A percentile compares a stretch with the other conserved stretches of the same genome.
These are phyloP conservation scores for Borovskyia barvae DNA, from an alignment of 208 protist species.

Conservation along the genomic window DNA sequence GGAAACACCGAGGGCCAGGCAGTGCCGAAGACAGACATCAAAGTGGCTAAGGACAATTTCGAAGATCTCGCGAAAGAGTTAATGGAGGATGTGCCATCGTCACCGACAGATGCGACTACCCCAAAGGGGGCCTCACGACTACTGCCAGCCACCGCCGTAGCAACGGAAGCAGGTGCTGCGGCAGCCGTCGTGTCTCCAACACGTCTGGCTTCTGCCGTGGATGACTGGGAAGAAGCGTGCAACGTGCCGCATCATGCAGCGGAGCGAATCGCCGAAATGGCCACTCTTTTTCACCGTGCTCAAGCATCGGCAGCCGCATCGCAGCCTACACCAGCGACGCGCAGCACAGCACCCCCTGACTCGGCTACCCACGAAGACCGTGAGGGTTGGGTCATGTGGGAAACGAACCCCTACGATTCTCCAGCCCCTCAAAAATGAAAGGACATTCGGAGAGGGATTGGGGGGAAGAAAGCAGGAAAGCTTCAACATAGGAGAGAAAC, in stretches of 20 bases:
- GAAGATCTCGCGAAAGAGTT: conserved; percentile 19
- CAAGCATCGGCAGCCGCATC: background rate
- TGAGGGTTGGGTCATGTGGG: conserved; percentile 10
- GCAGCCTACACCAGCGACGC: too few species aligned
- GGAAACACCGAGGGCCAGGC: too few species aligned
- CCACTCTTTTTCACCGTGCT: background rate
- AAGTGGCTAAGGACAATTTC: background rate
- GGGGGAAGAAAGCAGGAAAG: too few species aligned
- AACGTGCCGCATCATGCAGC: conserved; percentile 5
- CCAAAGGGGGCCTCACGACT: too few species aligned
- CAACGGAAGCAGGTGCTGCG: background rate
- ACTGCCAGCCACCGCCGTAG: too few species aligned
- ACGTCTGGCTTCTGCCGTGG: background rate
- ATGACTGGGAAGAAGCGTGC: conserved; percentile 8
- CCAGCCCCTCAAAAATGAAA: conserved; percentile 1
- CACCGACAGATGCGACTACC: background rate
- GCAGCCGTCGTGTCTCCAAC: background rate
- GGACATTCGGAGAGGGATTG: too few species aligned
- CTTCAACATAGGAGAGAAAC: too few species aligned
- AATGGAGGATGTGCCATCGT: conserved; percentile 3
- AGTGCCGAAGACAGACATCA: too few species aligned
- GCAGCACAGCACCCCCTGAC: background rate
- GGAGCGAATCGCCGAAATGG: conserved; percentile 3
- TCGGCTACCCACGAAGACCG: background rate
- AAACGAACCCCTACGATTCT: background rate